Base-by-base conservation (phyloP, 164 flowering plant genomes). In the Aristolochia contorta region DNA sequence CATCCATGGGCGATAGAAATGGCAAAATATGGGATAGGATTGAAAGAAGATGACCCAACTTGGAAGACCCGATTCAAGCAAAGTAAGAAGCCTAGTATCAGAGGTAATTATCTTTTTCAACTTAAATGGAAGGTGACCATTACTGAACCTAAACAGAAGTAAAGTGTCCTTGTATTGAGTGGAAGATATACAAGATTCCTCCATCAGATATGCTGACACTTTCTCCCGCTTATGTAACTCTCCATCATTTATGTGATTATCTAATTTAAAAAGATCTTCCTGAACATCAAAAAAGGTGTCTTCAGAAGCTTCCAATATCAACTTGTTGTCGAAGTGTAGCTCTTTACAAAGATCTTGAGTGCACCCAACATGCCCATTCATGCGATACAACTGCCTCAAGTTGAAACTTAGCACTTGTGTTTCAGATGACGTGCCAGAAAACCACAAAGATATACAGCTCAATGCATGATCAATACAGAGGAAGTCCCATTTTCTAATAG, bases 31-130 rank as follows among this genome's bases (percentile, higher is more conserved):
- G 41, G 77, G 77, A 64, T 74, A 74, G 3, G 77, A 74, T 47
- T 70, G 77, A 16, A 74, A 54, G 65, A 74, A 74, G 50, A 74
- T 67, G 54, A 74, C 77, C 77, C 77, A 74, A 52, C 71, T 46
- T n/a, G 77, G 77, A 55, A 74, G 74, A 19, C 77, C 74, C 7
- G 68, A 67, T 61, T 74, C 77, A 1, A 74, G 68, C 60, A 70
- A 62, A 9, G 71, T 61, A 41, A 74, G 71, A 60, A 74, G 73
- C 67, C 71, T 61, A 58, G 67, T 54, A 67, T 67, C 64, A 9
- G 64, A 65, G 10, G 69, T 74, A 54, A 74, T 74, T 53, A 74
- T 67, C 48, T 67, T 32, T 66, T 47, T 64, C 62, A 70, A 49
- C 58, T 61, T 70, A 57, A 56, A 64, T 25, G 74, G 77, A 47